These are phyloP conservation scores for Lentinula boryana DNA, from an alignment of 768 basidiomycete species.

Conservation along the genomic window DNA sequence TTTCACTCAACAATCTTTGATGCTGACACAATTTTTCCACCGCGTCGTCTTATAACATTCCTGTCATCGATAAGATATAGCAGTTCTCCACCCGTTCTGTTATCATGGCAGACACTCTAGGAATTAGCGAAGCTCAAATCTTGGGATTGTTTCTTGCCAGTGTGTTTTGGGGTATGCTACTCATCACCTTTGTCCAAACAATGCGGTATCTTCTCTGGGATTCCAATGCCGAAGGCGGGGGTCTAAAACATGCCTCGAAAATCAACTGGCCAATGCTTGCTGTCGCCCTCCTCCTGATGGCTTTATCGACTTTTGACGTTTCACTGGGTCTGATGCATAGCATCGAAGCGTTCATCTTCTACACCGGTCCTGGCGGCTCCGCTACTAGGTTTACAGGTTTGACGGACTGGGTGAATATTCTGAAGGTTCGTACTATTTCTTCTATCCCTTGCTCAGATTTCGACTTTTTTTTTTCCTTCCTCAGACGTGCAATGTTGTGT, in stretches of 20 bases:
- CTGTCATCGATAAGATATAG: background rate
- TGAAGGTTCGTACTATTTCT: constrained; percentile 1
- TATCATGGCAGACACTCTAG: background rate
- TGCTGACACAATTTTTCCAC: background rate
- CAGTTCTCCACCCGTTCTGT: background rate
- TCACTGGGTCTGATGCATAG: constrained; percentile 6
- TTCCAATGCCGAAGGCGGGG: background rate
- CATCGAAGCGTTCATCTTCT: constrained; percentile 11
- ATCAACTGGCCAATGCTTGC: constrained; percentile 12
- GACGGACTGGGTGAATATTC: constrained; percentile 11
- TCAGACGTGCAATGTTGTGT: constrained; percentile 4
- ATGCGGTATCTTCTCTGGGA: constrained; percentile 1
- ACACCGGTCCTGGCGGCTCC: constrained; percentile 8
- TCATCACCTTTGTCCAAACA: background rate
- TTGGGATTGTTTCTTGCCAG: background rate
- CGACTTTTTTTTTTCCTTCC: background rate
- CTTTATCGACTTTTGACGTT: constrained; percentile 9
- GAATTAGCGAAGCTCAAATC: constrained; percentile 5
- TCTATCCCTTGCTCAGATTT: background rate
- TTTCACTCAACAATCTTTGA: background rate
- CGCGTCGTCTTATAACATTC: background rate
- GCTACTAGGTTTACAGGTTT: constrained; percentile 2
- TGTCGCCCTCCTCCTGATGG: constrained; percentile 5
- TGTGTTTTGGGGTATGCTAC: constrained; percentile 2
- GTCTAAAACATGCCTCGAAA: background rate